Evolutionary conservation across 2,329 filamentous ascomycete species (phyloP), one percentile per base, ranked within the genome.

Genomic region (Xylaria sp.): DNA sequence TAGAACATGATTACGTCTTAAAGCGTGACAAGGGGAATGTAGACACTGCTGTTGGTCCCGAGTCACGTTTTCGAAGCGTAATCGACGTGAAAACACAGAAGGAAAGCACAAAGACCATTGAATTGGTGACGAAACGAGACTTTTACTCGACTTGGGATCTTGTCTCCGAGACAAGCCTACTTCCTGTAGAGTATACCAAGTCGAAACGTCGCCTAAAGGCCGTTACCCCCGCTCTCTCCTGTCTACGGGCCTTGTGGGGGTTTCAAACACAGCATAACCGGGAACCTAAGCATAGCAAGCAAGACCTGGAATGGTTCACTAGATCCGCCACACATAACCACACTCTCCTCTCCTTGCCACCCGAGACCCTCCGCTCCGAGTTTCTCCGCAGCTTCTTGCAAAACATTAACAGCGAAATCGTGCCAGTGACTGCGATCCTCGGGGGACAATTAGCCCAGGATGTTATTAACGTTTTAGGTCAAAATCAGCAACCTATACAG

Each of bases 401-500:
- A 80, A 97, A 97, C 74, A 84, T 98, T 5, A 92, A 90, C 64
- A 89, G 90, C 75, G 95, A 98, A 81, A 84, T 98, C 47, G 91
- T 92, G 13, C 94, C 96, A 8, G 93, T 97, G 9, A 91, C 93
- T 0, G 94, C 96, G 1, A 93, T 97, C 67, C 84, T 99, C 12
- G 96, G 96, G 58, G 96, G 94, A 10, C 90, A 94, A 79, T 86
- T 99, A 18, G 93, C 95, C 0, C 96, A 99, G 81, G 96, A 99
- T 78, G 94, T 97, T 60, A 98, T 99, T 82, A 98, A 98, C 76
- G 94, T 98, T 37, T 87, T 98, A 5, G 93, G 94, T 58, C 90
- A 92, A 78, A 90, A 92, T 48, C 94, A 98, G 82, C 96, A 98
- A 80, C 96, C 96, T 0, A 92, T 99, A 50, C 96, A 99, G 82